Base-by-base conservation (phyloP, 768 basidiomycete species). In the Termitomyces titanicus region DNA sequence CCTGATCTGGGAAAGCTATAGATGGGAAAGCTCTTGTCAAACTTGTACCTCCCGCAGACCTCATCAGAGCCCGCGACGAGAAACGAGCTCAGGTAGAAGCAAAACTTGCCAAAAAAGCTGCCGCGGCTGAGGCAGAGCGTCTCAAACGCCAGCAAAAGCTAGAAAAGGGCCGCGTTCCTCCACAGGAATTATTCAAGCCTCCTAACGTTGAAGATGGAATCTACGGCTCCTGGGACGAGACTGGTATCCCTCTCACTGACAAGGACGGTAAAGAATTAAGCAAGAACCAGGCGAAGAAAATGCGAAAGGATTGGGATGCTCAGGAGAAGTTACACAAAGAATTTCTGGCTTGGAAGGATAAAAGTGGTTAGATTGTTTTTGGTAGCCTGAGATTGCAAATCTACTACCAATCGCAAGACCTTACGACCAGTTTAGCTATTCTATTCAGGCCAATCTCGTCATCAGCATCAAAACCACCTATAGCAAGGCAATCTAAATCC, bases 1-100 rank as follows among this genome's bases (percentile, higher is more conserved):
- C 43, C 58, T 45, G 63, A 22, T 10, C 40, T 10, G 18, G 20
- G 50, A 45, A 53, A 51, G 43, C 22, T 29, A 29, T 60, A 94
- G 94, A 95, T 74, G 95, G 95, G n/a, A 86, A 85, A 64, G 96
- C 96, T 3, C 84, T 98, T 29, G 89, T 97, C 56, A 98, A 98
- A 71, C 78, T 98, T 40, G 91, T 95, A 24, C 76, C 91, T 37
- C 86, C 95, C 2, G 81, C 83, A 12, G 84, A 91, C 54, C 77
- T 99, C 37, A 83, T 94, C 61, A 86, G 79, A 65, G 87, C 85
- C 2, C 84, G 94, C 44, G 94, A 98, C 57, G 94, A 94, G 65
- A 98, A 97, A 72, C 81, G 83, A 6, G 87, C 84, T 3, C 79
- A 79, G 47, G 75, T 76, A 17, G 86, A 88, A 57, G 91, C 84